Percentiles rank a stretch among this genome's conserved stretches.
phyloP scores from a whole-genome alignment of 2,329 filamentous ascomycete genomes.

The Aschersonia sp. region DNA sequence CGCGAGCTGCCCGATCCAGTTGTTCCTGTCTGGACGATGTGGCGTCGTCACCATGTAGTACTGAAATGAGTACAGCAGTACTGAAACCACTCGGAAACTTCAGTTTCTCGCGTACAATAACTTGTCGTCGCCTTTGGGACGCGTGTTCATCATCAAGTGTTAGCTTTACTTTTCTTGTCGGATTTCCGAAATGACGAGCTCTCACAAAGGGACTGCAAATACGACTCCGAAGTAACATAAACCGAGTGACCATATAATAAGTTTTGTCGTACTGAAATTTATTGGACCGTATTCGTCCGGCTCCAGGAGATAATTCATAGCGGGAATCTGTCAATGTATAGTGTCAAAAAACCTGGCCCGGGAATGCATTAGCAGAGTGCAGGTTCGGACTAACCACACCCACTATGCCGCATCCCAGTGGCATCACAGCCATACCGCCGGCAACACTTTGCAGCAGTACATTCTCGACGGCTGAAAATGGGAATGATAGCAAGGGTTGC shows the following conservation, averaged over 20 bases:
- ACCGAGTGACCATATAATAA: constrained; percentile 82
- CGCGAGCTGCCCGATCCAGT: constrained; percentile 20
- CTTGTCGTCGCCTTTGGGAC: constrained; percentile 51
- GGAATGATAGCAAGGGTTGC: constrained; percentile 55
- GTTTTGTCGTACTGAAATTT: constrained; percentile 54
- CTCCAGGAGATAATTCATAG: constrained; percentile 72
- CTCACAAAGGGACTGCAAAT: constrained; percentile 75
- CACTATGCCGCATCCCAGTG: constrained; percentile 86
- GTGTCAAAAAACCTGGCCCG: constrained; percentile 2
- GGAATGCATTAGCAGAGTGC: background rate
- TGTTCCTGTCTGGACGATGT: constrained; percentile 18
- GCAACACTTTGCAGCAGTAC: constrained; percentile 94
- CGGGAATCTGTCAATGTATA: constrained; percentile 46
- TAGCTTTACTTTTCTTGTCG: background rate
- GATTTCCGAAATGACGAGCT: background rate
- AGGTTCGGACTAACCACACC: constrained; percentile 46
- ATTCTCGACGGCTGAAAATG: constrained; percentile 91
- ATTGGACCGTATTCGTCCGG: constrained; percentile 67
- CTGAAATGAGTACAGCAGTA: constrained; percentile 82
- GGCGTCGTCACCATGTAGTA: constrained; percentile 55
- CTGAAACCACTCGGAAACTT: constrained; percentile 94
- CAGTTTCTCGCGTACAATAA: constrained; percentile 82
- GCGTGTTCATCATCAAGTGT: background rate
- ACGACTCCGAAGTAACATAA: constrained; percentile 95
- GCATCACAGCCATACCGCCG: constrained; percentile 92